phyloP scores from a whole-genome alignment of 148 eudicot species.

The Talinum fruticosum region DNA sequence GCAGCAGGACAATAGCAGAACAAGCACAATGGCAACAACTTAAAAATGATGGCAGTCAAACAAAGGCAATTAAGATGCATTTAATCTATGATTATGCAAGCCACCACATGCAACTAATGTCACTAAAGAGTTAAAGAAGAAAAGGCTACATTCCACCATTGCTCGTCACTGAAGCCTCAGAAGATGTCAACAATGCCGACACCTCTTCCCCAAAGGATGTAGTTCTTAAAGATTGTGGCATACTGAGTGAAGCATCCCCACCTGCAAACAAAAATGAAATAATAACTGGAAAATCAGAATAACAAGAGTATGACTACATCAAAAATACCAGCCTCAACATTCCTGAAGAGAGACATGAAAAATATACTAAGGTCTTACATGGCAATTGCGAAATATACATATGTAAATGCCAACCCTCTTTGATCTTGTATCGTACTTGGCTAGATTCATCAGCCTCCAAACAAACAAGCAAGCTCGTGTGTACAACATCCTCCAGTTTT shows the following conservation, averaged over 20 bases:
- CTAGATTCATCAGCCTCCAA: conserved; percentile 40
- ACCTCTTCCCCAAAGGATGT: conserved; percentile 40
- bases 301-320: background rate
- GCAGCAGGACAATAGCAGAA: background rate
- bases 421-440: conserved; percentile 49
- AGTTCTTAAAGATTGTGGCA: conserved; percentile 42
- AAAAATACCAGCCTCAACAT: background rate
- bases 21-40: background rate
- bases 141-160: conserved; percentile 41
- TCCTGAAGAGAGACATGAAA: background rate
- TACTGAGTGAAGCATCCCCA: conserved; percentile 64
- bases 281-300: background rate
- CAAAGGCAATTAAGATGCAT: background rate
- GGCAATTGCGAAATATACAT: conserved; percentile 90
- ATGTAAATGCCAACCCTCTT: conserved; percentile 73
- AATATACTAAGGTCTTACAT: conserved; percentile 44
- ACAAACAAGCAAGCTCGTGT: conserved; percentile 34
- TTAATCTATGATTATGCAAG: background rate
- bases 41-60: background rate
- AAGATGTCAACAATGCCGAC: conserved; percentile 20
- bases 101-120: background rate
- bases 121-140: conserved; percentile 9
- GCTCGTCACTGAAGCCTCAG: conserved; percentile 25
- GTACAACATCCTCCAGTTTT: conserved; percentile 28
- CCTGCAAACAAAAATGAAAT: conserved; percentile 33